phyloP scores from a whole-genome alignment of 208 protist genomes.

The Tritrichomonas musculus region DNA sequence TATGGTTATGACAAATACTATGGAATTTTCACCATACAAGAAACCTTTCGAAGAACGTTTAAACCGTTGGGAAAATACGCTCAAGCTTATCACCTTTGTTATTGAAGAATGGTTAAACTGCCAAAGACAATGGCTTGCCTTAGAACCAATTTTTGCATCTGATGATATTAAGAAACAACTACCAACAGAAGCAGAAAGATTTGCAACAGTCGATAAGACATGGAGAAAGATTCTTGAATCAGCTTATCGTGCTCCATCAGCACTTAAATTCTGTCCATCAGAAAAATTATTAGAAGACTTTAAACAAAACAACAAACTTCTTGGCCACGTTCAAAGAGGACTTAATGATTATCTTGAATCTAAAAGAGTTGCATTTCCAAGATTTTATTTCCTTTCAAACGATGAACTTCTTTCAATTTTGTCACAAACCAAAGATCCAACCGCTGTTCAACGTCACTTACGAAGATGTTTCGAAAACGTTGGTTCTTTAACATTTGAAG shows the following conservation, averaged over 20 bases:
- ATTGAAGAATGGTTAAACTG: constrained; percentile 57
- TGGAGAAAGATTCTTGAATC: constrained; percentile 53
- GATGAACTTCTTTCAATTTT: constrained; percentile 92
- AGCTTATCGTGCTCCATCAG: constrained; percentile 49
- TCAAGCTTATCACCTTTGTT: constrained; percentile 52
- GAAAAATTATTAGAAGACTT: constrained; percentile 77
- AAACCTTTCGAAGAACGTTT: constrained; percentile 51
- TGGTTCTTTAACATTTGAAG: constrained; percentile 57
- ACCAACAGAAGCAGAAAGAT: constrained; percentile 75
- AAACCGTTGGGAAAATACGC: constrained; percentile 52
- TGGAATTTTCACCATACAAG: constrained; percentile 65
- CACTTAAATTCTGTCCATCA: constrained; percentile 73
- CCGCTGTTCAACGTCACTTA: constrained; percentile 87
- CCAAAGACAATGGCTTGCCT: constrained; percentile 90
- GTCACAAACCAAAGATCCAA: constrained; percentile 83
- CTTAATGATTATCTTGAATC: constrained; percentile 73
- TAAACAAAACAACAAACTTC: constrained; percentile 63
- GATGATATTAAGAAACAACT: constrained; percentile 90
- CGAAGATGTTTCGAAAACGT: constrained; percentile 92
- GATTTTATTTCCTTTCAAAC: constrained; percentile 88
- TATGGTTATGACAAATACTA: constrained; percentile 43
- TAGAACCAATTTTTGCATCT: constrained; percentile 92
- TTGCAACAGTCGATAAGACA: constrained; percentile 51
- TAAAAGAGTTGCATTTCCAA: constrained; percentile 63
- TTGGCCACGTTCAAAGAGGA: constrained; percentile 72